Evolutionary conservation across 2,329 filamentous ascomycete species (phyloP).

Genomic region (Exophiala spinifera): DNA sequence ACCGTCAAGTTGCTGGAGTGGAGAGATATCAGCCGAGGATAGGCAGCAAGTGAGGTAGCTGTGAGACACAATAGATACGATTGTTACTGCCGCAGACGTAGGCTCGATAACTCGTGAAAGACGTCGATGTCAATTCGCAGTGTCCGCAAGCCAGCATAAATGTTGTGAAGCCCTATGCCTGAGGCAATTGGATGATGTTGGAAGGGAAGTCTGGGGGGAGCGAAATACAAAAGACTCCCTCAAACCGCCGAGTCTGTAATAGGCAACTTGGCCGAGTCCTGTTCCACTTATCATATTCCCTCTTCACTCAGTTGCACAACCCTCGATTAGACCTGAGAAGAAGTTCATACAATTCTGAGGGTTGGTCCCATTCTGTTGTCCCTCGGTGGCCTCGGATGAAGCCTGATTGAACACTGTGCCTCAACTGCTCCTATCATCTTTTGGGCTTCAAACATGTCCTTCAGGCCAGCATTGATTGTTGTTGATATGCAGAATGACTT

Average conservation of each 20-base stretch:
- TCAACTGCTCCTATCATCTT: not conserved
- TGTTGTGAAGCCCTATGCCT: not conserved
- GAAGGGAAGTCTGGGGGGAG: not conserved
- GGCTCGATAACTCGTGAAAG: not conserved
- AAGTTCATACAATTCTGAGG: no score
- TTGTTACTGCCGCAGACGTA: not conserved
- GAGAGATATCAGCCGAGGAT: not conserved
- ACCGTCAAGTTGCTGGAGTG: no score
- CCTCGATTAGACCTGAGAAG: no score
- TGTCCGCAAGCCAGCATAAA: not conserved
- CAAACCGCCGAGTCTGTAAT: not conserved
- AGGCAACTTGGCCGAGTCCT: not conserved
- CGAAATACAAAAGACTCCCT: not conserved
- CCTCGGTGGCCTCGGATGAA: not conserved
- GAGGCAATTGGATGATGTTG: not conserved
- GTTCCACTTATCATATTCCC: no score
- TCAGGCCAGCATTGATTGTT: slow-evolving; percentile 63
- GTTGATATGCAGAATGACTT: slow-evolving; percentile 95
- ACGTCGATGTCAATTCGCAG: not conserved
- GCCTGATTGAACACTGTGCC: no score
- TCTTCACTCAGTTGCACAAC: no score
- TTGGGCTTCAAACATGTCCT: slow-evolving; percentile 28
- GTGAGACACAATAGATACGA: not conserved
- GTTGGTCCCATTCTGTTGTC: no score
- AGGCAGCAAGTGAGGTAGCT: not conserved